Percentiles rank a stretch among this genome's conserved stretches.
These are phyloP conservation scores for Tagetes patula DNA, from an alignment of 129 eudicot species.

Conservation along the genomic window DNA sequence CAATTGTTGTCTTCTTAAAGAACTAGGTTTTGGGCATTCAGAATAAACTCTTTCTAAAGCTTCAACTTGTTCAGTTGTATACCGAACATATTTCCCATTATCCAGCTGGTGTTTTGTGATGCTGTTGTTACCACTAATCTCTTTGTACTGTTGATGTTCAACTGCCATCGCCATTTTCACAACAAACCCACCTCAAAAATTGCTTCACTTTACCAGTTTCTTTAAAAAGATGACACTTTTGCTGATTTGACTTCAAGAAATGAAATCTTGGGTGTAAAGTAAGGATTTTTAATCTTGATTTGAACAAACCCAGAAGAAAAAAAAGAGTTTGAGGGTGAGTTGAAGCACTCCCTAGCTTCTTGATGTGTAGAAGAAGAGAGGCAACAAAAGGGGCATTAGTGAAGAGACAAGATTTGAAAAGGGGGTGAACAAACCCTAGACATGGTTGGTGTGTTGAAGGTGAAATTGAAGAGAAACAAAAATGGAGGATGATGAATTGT, in stretches of 20 bases:
- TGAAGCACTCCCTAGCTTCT: conserved; percentile 18
- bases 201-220: neutral
- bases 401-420: neutral
- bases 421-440: conserved; percentile 20
- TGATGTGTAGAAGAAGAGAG: conserved; percentile 23
- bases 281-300: neutral
- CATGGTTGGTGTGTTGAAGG: conserved; percentile 15
- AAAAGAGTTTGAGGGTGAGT: conserved; percentile 1
- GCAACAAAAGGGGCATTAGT: neutral
- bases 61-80: conserved; percentile 93
- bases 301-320: neutral
- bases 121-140: conserved; percentile 37
- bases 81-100: conserved; percentile 79
- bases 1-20: conserved; percentile 84
- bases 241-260: neutral
- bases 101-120: conserved; percentile 65
- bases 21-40: conserved; percentile 88
- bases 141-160: conserved; percentile 50
- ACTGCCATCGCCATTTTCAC: conserved; percentile 57
- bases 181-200: neutral
- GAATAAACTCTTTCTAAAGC: conserved; percentile 86
- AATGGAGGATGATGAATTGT: neutral
- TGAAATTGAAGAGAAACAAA: conserved; percentile 21
- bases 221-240: neutral
- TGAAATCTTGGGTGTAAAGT: neutral